Base-by-base conservation (phyloP, 805 yeast species). In the Vanderwaltozyma tropicalis region DNA sequence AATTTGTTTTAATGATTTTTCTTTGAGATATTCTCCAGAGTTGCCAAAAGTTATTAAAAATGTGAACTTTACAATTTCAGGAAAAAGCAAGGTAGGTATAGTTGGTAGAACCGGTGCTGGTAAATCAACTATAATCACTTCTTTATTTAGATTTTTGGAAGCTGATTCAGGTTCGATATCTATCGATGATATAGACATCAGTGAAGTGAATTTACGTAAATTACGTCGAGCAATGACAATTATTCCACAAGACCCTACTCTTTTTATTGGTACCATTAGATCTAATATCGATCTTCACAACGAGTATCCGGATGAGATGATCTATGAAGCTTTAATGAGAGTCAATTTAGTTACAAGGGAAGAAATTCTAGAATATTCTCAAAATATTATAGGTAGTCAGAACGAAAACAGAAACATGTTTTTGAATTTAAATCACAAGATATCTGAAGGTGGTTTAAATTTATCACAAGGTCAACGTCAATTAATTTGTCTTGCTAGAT, bases 21-120 rank as follows among this genome's bases (percentile, higher is more conserved):
- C 95, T 1, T 69, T 92, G 49, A 72, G 95, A 50, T 89, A 89
- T 61, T 87, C 95, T 9, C 85, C 92, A n/a, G 77, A 76, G 28
- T 66, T 88, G 47, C 97, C 97, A 14, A 67, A 74, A 48, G 98
- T 92, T 28, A 86, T 92, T 53, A 85, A 87, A 55, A 74, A 80
- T 48, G 94, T 87, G 24, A 64, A 92, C 0, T 89, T 92, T 62
- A 71, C 75, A 34, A 92, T 89, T 27, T 75, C 74, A 33, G 77
- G 94, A 19, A 76, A 72, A 43, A 69, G 75, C 47, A 92, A 89
- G 58, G 76, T 89, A 47, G 98, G 97, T 53, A 81, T 89, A 55
- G 96, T 92, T 40, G 98, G 98, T 20, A 78, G 98, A 61, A 89
- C 98, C 0, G 98, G 98, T 59, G 98, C 98, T 14, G 98, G 98